Conservation (phyloP, 805 yeast species). For the Cyberlindnera euphorbiiphila region DNA sequence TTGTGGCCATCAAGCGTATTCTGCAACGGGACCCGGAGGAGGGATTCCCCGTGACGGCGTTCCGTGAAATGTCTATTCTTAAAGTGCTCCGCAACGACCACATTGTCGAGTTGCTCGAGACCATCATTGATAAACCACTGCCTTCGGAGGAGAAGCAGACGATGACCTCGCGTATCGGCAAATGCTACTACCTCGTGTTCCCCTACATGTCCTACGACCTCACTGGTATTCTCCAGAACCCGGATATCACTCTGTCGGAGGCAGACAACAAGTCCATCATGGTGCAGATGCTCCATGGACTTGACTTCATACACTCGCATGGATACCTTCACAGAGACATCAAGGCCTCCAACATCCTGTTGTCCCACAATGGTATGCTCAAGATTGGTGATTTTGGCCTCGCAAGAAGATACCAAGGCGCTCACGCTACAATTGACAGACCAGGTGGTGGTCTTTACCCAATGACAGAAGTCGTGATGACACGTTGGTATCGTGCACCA, state of each 20-base stretch:
- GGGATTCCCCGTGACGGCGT: constrained; percentile 84
- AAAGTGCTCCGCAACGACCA: constrained; percentile 67
- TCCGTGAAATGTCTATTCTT: constrained; percentile 84
- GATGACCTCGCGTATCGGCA: constrained; percentile 26
- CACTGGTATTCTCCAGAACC: constrained; percentile 84
- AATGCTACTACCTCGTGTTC: constrained; percentile 72
- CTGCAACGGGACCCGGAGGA: constrained; percentile 47
- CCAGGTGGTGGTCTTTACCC: constrained; percentile 43
- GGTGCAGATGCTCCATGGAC: constrained; percentile 73
- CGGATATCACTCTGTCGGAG: constrained; percentile 53
- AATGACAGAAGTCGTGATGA: constrained; percentile 76
- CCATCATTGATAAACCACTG: constrained; percentile 54
- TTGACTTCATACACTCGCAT: constrained; percentile 70
- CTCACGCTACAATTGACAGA: constrained; percentile 45
- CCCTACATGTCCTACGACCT: constrained; percentile 93
- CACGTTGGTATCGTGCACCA: constrained; percentile 97
- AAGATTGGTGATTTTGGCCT: constrained; percentile 96
- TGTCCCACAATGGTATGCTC: constrained; percentile 70
- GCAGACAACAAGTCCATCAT: constrained; percentile 80
- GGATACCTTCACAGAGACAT: constrained; percentile 79
- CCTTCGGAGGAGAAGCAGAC: constrained; percentile 11
- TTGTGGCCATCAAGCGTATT: constrained; percentile 86
- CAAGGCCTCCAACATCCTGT: constrained; percentile 90
- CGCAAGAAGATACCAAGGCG: constrained; percentile 71
- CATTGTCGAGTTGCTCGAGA: constrained; percentile 72